phyloP scores from a whole-genome alignment of 208 protist species.

The Leishmania tropica region DNA sequence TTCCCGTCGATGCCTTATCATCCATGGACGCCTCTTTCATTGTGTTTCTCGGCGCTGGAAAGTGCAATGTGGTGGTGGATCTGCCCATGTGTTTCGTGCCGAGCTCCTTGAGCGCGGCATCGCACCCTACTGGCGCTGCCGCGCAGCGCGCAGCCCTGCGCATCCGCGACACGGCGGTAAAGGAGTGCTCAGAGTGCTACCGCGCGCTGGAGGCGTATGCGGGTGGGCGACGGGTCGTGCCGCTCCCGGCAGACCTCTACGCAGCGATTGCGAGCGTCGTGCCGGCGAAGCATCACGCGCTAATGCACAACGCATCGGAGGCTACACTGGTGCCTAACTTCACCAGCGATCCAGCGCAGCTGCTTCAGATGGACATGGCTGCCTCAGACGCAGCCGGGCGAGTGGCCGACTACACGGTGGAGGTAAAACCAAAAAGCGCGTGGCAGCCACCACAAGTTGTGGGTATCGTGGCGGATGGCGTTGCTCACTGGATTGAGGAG shows the following conservation, averaged over 20 bases:
- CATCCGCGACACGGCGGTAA: conserved; percentile 14
- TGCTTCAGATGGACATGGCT: conserved; percentile 16
- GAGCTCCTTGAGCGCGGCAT: background rate
- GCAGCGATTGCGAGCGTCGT: conserved; percentile 19
- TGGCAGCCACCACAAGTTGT: conserved; percentile 62
- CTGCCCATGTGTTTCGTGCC: conserved; percentile 10
- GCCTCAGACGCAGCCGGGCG: conserved; percentile 7
- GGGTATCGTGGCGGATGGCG: conserved; percentile 52
- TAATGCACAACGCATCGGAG: conserved; percentile 25
- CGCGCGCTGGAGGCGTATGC: conserved; percentile 30
- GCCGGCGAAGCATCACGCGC: conserved; percentile 16
- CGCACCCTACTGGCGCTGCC: background rate
- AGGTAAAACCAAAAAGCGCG: conserved; percentile 79
- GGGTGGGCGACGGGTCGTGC: conserved; percentile 25
- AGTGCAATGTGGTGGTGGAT: conserved; percentile 37
- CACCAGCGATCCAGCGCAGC: conserved; percentile 26
- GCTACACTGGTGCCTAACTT: conserved; percentile 50
- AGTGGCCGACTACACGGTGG: conserved; percentile 45
- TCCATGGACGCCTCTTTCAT: conserved; percentile 5
- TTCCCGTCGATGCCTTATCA: background rate
- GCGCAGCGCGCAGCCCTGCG: conserved; percentile 28
- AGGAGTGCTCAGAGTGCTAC: conserved; percentile 40
- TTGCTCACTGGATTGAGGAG: conserved; percentile 42
- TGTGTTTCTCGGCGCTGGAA: conserved; percentile 32
- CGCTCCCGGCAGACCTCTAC: conserved; percentile 20